Conservation (phyloP, 768 basidiomycete genomes). For the Termitomyces sp. region DNA sequence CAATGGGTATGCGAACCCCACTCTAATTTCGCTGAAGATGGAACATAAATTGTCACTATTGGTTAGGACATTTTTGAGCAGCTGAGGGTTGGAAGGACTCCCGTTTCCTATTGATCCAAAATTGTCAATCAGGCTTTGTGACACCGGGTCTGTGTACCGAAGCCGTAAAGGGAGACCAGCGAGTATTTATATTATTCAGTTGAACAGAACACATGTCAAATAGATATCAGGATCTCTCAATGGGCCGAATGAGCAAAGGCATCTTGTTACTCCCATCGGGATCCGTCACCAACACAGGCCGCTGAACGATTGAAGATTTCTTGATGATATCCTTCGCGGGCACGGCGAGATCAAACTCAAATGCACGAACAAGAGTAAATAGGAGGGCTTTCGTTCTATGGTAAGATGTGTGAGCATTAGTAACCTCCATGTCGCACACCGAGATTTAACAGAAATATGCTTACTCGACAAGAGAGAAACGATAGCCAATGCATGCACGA, state of each 20-base stretch:
- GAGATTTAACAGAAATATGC: conserved; percentile 16
- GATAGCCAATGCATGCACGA: conserved; percentile 66
- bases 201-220: not conserved
- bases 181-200: too few relatives aligned
- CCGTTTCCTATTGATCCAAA: too few relatives aligned
- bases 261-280: conserved; percentile 38
- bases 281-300: conserved; percentile 41
- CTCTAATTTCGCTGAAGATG: too few relatives aligned
- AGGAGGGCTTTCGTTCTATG: conserved; percentile 35
- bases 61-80: too few relatives aligned
- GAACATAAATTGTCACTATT: too few relatives aligned
- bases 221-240: not conserved
- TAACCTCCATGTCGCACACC: not conserved
- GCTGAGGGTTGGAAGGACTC: too few relatives aligned
- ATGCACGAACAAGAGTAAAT: conserved; percentile 47
- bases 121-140: too few relatives aligned
- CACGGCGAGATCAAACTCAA: conserved; percentile 54
- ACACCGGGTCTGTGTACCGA: too few relatives aligned
- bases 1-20: too few relatives aligned
- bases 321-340: conserved; percentile 39
- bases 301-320: conserved; percentile 38
- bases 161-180: too few relatives aligned
- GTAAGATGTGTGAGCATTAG: conserved; percentile 21
- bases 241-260: conserved; percentile 37
- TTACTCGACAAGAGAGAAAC: conserved; percentile 57